Conservation (phyloP, 352 stramenopile species). For the Phytopythium chamaehyphon region DNA sequence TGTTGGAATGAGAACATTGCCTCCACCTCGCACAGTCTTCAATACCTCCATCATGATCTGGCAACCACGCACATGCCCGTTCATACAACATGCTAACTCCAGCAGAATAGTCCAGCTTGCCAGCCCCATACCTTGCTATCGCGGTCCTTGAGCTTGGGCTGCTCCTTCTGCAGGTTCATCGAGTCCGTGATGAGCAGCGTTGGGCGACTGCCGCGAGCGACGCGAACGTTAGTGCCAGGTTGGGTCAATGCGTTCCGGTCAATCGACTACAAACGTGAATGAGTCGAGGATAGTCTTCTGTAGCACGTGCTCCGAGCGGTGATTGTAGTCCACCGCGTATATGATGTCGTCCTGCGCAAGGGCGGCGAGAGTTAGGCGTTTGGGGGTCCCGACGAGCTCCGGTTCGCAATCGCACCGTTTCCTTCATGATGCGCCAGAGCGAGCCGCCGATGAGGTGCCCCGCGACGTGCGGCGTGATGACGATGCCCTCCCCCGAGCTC, state of each 20-base stretch:
- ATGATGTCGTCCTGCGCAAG: conserved; percentile 87
- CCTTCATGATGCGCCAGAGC: conserved; percentile 93
- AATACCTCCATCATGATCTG: conserved; percentile 93
- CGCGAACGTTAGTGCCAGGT: not conserved
- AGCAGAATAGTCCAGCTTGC: not conserved
- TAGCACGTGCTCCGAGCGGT: conserved; percentile 93
- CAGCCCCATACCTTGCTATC: conserved; percentile 61
- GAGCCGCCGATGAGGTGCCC: conserved; percentile 94
- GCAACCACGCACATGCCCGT: not conserved
- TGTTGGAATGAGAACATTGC: conserved; percentile 94
- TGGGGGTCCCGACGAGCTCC: not conserved
- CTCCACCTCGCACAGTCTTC: conserved; percentile 89
- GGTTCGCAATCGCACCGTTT: conserved; percentile 62
- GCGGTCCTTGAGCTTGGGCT: conserved; percentile 84
- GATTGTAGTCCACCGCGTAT: conserved; percentile 91
- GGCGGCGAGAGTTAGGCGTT: not conserved
- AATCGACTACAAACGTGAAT: conserved; percentile 64
- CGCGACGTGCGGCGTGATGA: conserved; percentile 93
- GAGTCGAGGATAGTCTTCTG: conserved; percentile 93
- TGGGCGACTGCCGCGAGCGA: conserved; percentile 38
- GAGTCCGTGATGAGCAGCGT: conserved; percentile 88
- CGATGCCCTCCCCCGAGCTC: conserved; percentile 81
- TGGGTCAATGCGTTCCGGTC: too few species aligned
- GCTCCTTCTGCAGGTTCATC: conserved; percentile 83
- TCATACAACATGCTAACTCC: not conserved